Evolutionary conservation across 1,284 basidiomycete species (phyloP).

Genomic region (Malassezia yamatoensis): DNA sequence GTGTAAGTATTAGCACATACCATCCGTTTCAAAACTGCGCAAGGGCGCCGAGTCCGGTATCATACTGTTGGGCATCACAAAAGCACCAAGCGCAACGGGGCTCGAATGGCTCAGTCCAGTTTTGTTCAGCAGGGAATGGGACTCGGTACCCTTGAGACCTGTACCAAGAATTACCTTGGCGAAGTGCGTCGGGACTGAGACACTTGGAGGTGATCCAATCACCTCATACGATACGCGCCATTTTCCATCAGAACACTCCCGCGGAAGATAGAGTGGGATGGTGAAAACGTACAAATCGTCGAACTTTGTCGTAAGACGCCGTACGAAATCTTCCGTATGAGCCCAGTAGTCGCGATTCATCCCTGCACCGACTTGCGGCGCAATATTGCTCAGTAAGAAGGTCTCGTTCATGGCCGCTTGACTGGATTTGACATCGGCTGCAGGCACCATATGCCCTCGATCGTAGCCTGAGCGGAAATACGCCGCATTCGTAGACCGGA

Average conservation of each 20-base stretch:
- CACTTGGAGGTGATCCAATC: conserved; percentile 78
- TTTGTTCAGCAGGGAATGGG: conserved; percentile 3
- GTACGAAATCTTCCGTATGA: conserved; percentile 73
- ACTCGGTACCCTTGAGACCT: conserved; percentile 48
- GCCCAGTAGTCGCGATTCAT: conserved; percentile 86
- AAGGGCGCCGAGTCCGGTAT: conserved; percentile 41
- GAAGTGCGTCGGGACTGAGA: conserved; percentile 93
- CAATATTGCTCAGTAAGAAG: conserved; percentile 87
- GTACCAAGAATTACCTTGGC: conserved; percentile 80
- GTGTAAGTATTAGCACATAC: conserved; percentile 9
- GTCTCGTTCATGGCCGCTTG: conserved; percentile 94
- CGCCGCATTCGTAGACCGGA: conserved; percentile 67
- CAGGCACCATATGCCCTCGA: conserved; percentile 88
- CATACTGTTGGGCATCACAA: conserved; percentile 46
- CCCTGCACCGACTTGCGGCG: conserved; percentile 91
- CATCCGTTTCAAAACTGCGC: conserved; percentile 35
- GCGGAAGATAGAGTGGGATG: conserved; percentile 89
- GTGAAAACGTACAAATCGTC: conserved; percentile 95
- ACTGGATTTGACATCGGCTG: conserved; percentile 89
- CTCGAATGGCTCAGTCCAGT: conserved; percentile 15
- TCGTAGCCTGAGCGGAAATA: conserved; percentile 80
- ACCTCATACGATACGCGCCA: conserved; percentile 80
- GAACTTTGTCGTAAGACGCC: conserved; percentile 72
- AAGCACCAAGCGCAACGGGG: conserved; percentile 30
- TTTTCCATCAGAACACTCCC: conserved; percentile 73